Conservation (phyloP, 164 flowering plant species). For the Vitis cinerea region DNA sequence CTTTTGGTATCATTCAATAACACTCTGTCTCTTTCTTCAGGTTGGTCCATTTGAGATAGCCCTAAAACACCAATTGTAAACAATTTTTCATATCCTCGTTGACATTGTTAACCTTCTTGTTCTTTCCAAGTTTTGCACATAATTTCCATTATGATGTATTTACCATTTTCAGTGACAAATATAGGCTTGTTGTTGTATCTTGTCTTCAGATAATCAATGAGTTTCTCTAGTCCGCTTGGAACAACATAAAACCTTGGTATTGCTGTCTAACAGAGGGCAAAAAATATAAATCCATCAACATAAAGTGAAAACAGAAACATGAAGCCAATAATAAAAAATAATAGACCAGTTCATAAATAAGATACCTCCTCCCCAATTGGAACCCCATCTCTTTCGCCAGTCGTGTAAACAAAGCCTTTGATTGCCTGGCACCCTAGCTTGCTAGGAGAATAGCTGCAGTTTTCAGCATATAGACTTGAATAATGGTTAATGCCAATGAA, state of each 20-base stretch:
- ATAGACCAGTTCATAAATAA: too few relatives aligned
- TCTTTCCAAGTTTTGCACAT: too few relatives aligned
- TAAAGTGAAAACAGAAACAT: too few relatives aligned
- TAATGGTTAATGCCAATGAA: conserved; percentile 43
- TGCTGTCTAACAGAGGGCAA: conserved; percentile 10
- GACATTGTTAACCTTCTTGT: too few relatives aligned
- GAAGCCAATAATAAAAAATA: too few relatives aligned
- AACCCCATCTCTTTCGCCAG: conserved; percentile 14
- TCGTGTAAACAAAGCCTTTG: background rate
- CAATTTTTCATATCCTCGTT: too few relatives aligned
- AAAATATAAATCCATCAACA: background rate
- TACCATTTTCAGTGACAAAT: conserved; percentile 30
- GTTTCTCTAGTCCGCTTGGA: conserved; percentile 21
- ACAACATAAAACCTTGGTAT: conserved; percentile 17
- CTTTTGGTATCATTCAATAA: too few relatives aligned
- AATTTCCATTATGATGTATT: background rate
- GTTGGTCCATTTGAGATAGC: too few relatives aligned
- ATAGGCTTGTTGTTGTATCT: conserved; percentile 26
- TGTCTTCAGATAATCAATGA: conserved; percentile 16
- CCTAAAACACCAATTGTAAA: too few relatives aligned
- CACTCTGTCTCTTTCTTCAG: too few relatives aligned
- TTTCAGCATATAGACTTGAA: conserved; percentile 23
- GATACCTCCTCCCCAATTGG: conserved; percentile 18
- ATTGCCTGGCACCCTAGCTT: background rate
- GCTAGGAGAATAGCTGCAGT: conserved; percentile 19